These are phyloP conservation scores for Sungouiella thailandica DNA, from an alignment of 805 yeast genomes.

Conservation along the genomic window DNA sequence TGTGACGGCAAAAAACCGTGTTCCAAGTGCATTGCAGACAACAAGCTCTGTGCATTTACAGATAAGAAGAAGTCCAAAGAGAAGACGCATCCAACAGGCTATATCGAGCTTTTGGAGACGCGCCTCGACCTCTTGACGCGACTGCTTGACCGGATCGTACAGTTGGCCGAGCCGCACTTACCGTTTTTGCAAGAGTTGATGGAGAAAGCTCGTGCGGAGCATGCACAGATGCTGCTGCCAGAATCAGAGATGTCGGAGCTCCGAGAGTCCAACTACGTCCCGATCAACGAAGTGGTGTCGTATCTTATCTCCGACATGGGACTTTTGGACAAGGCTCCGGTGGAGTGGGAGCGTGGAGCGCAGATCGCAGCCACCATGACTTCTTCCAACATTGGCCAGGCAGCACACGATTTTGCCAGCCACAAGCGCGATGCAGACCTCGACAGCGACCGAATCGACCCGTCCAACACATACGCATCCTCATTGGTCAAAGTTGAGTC, in stretches of 20 bases:
- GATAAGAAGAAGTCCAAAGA: conserved; percentile 52
- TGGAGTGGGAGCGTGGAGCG: conserved; percentile 44
- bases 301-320: conserved; percentile 38
- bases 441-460: no score
- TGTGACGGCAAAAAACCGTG: conserved; percentile 64
- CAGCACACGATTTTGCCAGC: conserved; percentile 30
- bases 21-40: conserved; percentile 48
- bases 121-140: conserved; percentile 48
- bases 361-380: conserved; percentile 34
- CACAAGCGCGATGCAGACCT: conserved; percentile 15
- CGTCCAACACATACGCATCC: no score
- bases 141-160: conserved; percentile 41
- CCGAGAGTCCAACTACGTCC: conserved; percentile 14
- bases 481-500: no score
- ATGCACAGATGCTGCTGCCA: conserved; percentile 1
- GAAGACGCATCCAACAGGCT: conserved; percentile 53
- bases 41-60: conserved; percentile 55
- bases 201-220: conserved; percentile 8
- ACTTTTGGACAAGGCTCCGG: conserved; percentile 32
- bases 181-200: conserved; percentile 20
- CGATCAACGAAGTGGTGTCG: conserved; percentile 46
- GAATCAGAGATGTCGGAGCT: conserved; percentile 1
- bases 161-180: conserved; percentile 25
- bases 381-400: conserved; percentile 17
- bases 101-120: conserved; percentile 60